Evolutionary conservation across 805 yeast species (phyloP).

Genomic region (Myxozyma vanderwaltii): DNA sequence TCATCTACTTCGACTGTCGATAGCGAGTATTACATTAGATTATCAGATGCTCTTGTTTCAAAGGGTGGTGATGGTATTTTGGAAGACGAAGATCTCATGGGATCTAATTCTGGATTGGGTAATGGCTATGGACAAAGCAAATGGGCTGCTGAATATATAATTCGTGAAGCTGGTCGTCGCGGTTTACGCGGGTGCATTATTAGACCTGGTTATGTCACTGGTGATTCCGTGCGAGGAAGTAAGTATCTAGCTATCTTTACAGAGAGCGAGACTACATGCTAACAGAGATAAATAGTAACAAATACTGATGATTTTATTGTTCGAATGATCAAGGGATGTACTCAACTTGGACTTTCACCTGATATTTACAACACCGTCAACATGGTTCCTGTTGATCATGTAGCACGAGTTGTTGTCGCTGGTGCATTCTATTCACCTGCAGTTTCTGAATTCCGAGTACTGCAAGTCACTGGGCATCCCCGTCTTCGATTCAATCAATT

Average conservation of each 20-base stretch:
- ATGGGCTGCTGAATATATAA: constrained; percentile 93
- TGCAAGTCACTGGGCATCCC: constrained; percentile 98
- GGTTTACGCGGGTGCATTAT: constrained; percentile 88
- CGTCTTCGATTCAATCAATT: constrained; percentile 78
- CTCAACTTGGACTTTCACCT: constrained; percentile 83
- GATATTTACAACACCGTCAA: constrained; percentile 84
- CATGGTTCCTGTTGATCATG: constrained; percentile 98
- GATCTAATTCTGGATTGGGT: constrained; percentile 79
- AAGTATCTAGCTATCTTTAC: constrained; percentile 1
- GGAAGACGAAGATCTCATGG: constrained; percentile 80
- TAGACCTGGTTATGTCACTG: constrained; percentile 96
- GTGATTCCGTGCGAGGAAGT: constrained; percentile 72
- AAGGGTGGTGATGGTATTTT: constrained; percentile 71
- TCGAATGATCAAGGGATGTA: constrained; percentile 92
- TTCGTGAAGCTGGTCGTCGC: constrained; percentile 81
- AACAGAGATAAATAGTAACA: constrained; percentile 50
- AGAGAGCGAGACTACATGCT: neutral
- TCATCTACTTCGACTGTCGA: constrained; percentile 95
- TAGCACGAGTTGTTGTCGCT: constrained; percentile 86
- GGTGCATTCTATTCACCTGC: constrained; percentile 76
- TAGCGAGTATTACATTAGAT: constrained; percentile 72
- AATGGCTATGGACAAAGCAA: constrained; percentile 97
- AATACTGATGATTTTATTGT: constrained; percentile 96
- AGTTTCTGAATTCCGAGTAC: constrained; percentile 57
- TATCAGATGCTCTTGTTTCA: constrained; percentile 69